phyloP scores from a whole-genome alignment of 208 protist species.

The Trypanosomatidae sp. region DNA sequence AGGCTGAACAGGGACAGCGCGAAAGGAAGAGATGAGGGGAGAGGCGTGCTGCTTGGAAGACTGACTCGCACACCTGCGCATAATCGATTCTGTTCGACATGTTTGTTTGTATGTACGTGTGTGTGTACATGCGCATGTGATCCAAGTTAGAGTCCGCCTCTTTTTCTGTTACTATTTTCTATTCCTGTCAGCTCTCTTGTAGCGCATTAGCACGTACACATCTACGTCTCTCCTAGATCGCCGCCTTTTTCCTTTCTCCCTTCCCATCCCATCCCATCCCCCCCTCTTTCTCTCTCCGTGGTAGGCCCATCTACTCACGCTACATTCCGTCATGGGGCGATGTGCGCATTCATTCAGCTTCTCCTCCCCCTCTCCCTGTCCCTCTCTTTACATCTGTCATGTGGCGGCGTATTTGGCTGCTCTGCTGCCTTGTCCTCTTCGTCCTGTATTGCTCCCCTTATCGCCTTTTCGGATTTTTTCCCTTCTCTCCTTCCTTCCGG shows the following conservation, averaged over 20 bases:
- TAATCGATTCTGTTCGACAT: background rate
- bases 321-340: background rate
- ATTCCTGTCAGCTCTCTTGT: background rate
- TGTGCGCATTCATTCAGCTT: background rate
- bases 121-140: background rate
- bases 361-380: background rate
- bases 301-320: background rate
- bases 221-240: background rate
- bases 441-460: background rate
- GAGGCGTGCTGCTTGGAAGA: background rate
- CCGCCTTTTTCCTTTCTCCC: background rate
- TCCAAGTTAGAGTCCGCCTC: background rate
- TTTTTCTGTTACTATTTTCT: background rate
- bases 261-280: background rate
- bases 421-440: background rate
- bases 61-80: background rate
- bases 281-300: background rate
- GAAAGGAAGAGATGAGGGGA: background rate
- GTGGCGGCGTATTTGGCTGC: background rate
- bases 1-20: background rate
- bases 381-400: constrained; percentile 10
- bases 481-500: constrained; percentile 14
- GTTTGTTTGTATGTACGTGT: background rate
- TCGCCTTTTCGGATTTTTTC: background rate
- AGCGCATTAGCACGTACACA: background rate